Evolutionary conservation across 129 eudicot genomes (phyloP), one percentile per base, ranked within the genome.

Genomic region (Lactuca saligna): DNA sequence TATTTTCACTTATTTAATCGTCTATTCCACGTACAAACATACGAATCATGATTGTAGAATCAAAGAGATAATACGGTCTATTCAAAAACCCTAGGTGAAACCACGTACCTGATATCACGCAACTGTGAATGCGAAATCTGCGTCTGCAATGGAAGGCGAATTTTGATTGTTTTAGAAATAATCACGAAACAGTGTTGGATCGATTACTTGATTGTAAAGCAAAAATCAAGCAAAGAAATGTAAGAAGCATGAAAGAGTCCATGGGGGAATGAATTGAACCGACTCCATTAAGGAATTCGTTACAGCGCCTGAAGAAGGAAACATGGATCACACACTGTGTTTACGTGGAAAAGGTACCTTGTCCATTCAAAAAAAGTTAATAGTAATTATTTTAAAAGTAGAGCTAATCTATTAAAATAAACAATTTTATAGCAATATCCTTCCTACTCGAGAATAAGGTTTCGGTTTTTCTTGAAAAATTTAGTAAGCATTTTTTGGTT

Each of bases 241-340:
- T 16, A 48, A 50, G 50, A 59, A 46, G 67, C 75, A 42, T 70
- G 66, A 66, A 70, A 44, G 32, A 59, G 67, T 69, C 42, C 56
- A 56, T 70, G 75, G 74, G 11, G 31, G 57, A 48, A 39, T 57
- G 44, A 48, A 65, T 33, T 8, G 33, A 70, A 41, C 57, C 44
- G 74, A 56, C 74, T 69, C 65, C 74, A 41, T 70, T 33, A 32
- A 56, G 46, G 33, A 57, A 57, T 58, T 58, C 58, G 8, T 70
- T 70, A 61, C 48, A 58, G 66, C 42, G 39, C 46, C 17, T 60
- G 65, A 39, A 61, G 51, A 46, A 11, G 50, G 65, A 70, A 58
- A 42, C 75, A 70, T 57, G 65, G 66, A 61, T 61, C 66, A 37
- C 11, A 57, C 37, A 9, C 29, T 25, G 29, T 25, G 29, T 14